Base-by-base conservation (phyloP, 371 early-diverging fungal species). In the Rhizopus arrhizus region DNA sequence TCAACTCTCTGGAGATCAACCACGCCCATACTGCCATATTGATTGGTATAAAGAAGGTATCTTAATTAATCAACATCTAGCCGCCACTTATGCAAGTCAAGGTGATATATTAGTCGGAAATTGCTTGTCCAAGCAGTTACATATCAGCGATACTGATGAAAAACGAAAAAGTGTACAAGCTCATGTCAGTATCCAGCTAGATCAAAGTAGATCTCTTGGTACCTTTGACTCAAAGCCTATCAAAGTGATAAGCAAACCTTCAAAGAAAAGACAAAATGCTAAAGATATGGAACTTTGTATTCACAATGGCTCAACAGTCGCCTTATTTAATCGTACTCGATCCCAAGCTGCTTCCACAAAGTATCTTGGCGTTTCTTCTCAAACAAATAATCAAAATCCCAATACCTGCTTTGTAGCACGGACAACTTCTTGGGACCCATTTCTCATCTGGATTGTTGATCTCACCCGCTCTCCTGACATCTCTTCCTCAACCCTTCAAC, bases 261-360 rank as follows among this genome's bases (percentile, higher is more conserved):
- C 88, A 59, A 92, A 92, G 74, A 92, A 92, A 74, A 77, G 91
- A 45, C 94, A 87, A 69, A 93, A 88, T 66, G 87, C 83, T 31
- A 91, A 91, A 71, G 92, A 94, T 67, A 89, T 90, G 76, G 91
- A 91, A 59, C 70, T 92, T 35, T 90, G 90, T 67, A 89, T 94
- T 57, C 90, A 91, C 69, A 89, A 91, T 62, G 93, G 93, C 10
- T 85, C 90, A 3, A 89, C 88, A 3, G 82, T 92, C 43, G 88
- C 92, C 9, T 74, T 92, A 29, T 92, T 92, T 74, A 92, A 92
- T 71, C 86, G 92, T 43, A 83, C 92, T 62, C 85, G 92, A 31
- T 91, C 91, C 4, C 93, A 92, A 72, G 92, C 93, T 2, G 91
- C 92, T 6, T 92, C 92, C 7, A 92, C 93, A 32, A 91, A 91